phyloP scores from a whole-genome alignment of 2,329 filamentous ascomycete genomes.

The Monosporascus ibericus region DNA sequence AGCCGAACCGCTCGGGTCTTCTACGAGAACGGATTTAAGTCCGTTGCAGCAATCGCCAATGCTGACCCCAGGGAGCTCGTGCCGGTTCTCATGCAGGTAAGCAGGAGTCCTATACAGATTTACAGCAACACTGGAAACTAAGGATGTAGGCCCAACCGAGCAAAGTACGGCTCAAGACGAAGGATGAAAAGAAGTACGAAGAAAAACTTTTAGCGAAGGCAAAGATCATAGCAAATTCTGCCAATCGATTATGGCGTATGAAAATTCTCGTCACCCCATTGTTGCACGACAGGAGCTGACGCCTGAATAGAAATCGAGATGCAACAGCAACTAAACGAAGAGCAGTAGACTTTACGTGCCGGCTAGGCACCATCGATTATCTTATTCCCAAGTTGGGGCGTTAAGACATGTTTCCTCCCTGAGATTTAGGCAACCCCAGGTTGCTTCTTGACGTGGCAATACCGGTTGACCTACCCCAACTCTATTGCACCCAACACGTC shows the following conservation, averaged over 20 bases:
- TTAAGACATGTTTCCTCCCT: not conserved
- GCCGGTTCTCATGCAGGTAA: conserved; percentile 64
- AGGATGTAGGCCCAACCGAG: conserved; percentile 55
- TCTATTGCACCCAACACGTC: not conserved
- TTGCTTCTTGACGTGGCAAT: not conserved
- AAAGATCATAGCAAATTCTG: conserved; percentile 60
- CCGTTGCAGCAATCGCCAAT: conserved; percentile 61
- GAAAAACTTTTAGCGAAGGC: conserved; percentile 63
- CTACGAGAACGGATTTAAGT: conserved; percentile 71
- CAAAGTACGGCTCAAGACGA: conserved; percentile 50
- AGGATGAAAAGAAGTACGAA: conserved; percentile 53
- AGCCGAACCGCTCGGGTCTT: conserved; percentile 68
- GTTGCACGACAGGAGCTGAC: conserved; percentile 10
- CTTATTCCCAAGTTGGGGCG: too few species aligned
- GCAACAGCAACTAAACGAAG: conserved; percentile 43
- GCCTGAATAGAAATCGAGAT: conserved; percentile 39
- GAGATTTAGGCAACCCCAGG: not conserved
- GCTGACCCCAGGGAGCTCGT: conserved; percentile 62
- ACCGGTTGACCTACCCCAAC: not conserved
- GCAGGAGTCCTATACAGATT: conserved; percentile 9
- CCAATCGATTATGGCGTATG: conserved; percentile 64
- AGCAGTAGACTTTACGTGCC: conserved; percentile 18
- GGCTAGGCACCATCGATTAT: not conserved
- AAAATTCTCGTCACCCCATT: conserved; percentile 11
- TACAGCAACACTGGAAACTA: conserved; percentile 5